These are phyloP conservation scores for Amanita phalloides DNA, from an alignment of 768 basidiomycete genomes.

Conservation along the genomic window DNA sequence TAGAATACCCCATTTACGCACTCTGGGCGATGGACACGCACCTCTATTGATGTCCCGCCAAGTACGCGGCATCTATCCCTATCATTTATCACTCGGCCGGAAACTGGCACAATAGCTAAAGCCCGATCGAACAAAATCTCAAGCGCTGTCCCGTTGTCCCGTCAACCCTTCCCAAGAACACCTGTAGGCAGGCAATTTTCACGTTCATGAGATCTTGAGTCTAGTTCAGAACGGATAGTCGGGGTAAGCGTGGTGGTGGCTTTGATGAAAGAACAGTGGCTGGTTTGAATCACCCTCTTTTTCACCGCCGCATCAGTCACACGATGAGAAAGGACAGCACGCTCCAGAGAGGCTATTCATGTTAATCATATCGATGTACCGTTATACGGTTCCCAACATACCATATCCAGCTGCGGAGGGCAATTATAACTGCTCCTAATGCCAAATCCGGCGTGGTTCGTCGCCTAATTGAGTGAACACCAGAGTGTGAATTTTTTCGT, in stretches of 20 bases:
- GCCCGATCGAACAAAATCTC: background rate
- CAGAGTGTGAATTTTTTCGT: background rate
- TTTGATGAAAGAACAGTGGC: background rate
- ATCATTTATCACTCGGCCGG: background rate
- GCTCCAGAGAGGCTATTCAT: background rate
- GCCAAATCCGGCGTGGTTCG: background rate
- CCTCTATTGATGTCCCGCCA: background rate
- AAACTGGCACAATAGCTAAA: background rate
- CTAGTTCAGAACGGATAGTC: background rate
- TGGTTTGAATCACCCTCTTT: background rate
- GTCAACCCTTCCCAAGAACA: background rate
- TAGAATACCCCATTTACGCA: background rate
- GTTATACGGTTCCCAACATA: background rate
- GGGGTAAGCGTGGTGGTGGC: background rate
- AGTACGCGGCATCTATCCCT: background rate
- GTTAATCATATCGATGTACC: constrained; percentile 1
- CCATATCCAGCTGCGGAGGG: background rate
- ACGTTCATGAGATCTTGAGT: background rate
- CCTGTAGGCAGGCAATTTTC: background rate
- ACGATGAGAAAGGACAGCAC: background rate
- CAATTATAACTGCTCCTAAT: background rate
- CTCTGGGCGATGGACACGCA: background rate
- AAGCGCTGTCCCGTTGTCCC: background rate
- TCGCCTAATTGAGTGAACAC: background rate
- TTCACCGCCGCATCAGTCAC: background rate